A percentile compares a stretch with the other conserved stretches of the same genome.
phyloP scores from a whole-genome alignment of 1,284 basidiomycete species.

The Paramarasmius palmivorus region DNA sequence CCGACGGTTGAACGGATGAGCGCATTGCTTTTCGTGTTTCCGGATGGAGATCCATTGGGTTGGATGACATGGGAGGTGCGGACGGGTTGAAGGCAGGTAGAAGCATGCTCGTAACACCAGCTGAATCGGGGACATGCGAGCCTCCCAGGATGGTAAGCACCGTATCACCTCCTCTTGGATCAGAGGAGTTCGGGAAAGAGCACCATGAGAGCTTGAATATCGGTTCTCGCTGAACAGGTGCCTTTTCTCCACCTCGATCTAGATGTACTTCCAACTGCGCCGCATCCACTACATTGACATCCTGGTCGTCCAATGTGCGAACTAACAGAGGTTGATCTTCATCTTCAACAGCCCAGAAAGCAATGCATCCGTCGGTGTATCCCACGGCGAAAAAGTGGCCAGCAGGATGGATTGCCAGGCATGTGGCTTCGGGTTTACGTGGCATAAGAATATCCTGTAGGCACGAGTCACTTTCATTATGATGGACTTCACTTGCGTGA shows the following conservation, averaged over 20 bases:
- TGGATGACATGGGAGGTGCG: constrained; percentile 35
- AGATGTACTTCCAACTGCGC: constrained; percentile 46
- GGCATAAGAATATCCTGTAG: constrained; percentile 67
- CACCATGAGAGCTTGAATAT: constrained; percentile 91
- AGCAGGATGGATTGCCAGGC: constrained; percentile 65
- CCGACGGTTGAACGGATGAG: constrained; percentile 56
- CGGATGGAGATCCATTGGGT: constrained; percentile 40
- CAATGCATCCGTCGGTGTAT: constrained; percentile 84
- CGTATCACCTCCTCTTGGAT: constrained; percentile 68
- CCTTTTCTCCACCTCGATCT: constrained; percentile 14
- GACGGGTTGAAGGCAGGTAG: constrained; percentile 74
- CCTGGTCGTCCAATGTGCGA: constrained; percentile 62
- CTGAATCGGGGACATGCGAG: constrained; percentile 50
- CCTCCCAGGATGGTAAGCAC: constrained; percentile 82
- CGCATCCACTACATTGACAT: constrained; percentile 54
- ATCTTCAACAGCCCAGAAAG: constrained; percentile 86
- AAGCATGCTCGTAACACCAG: constrained; percentile 71
- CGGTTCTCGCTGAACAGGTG: constrained; percentile 58
- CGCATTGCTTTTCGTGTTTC: constrained; percentile 65
- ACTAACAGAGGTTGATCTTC: constrained; percentile 81
- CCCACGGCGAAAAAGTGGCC: constrained; percentile 75
- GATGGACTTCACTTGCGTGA: not conserved
- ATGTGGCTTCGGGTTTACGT: constrained; percentile 72
- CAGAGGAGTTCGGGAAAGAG: constrained; percentile 63
- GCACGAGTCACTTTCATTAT: not conserved